Conservation (phyloP, 2,329 filamentous ascomycete genomes). For the Onygenales sp. region DNA sequence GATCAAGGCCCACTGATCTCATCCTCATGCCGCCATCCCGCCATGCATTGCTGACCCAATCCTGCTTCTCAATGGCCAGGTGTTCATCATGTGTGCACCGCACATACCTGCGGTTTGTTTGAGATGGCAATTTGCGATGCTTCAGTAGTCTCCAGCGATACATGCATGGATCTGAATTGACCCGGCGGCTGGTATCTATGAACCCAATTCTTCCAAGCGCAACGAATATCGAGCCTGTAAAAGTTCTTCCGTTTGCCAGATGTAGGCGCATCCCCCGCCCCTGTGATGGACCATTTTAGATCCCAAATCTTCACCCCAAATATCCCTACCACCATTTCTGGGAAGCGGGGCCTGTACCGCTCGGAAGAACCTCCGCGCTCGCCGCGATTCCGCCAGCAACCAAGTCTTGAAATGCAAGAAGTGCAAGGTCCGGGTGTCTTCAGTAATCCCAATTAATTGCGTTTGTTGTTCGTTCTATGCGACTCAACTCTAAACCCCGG, state of each 20-base stretch:
- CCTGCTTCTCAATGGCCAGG: too few species aligned
- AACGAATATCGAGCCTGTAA: not conserved
- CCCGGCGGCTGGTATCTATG: not conserved
- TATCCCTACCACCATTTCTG: not conserved
- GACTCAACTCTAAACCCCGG: not conserved
- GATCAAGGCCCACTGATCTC: conserved; percentile 1
- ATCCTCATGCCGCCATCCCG: not conserved
- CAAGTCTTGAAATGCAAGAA: not conserved
- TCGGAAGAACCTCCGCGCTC: not conserved
- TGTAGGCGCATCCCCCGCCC: too few species aligned
- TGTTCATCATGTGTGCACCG: too few species aligned
- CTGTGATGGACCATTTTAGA: too few species aligned
- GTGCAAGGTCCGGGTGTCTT: not conserved
- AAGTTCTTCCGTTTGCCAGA: not conserved
- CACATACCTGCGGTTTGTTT: too few species aligned
- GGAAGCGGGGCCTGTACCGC: not conserved
- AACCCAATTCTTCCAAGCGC: not conserved
- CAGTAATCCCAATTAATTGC: not conserved
- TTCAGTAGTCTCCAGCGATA: too few species aligned
- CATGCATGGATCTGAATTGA: too few species aligned
- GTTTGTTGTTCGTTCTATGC: not conserved
- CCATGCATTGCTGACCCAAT: too few species aligned
- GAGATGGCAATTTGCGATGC: too few species aligned
- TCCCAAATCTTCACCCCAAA: not conserved
- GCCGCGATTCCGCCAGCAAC: not conserved